Evolutionary conservation across 106 monocot species (phyloP), one percentile per base, ranked within the genome.

Genomic region (Platanthera guangdongensis): DNA sequence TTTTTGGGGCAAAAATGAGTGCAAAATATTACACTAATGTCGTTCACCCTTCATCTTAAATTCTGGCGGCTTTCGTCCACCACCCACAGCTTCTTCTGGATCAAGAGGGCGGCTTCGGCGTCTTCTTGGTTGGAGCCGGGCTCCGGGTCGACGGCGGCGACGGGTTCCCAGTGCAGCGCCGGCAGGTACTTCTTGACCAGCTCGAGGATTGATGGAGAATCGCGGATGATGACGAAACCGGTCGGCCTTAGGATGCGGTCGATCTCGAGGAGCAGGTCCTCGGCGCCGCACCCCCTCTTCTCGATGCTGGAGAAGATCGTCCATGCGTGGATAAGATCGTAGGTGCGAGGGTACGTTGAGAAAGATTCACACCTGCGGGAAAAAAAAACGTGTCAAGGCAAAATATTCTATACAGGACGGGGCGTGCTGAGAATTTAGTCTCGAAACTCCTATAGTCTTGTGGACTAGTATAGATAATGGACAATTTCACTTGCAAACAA

Each of bases 251-350:
- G 86, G 19, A 96, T 91, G 6, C 95, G 83, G 59, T 96, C 95
- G 80, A 96, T 96, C 78, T 96, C 95, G 47, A 96, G 51, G 19
- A 96, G 92, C 50, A 96, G 78, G 67, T 96, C 93, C 83, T 88
- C 90, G 0, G 85, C 84, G 47, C 95, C 82, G 78, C 95, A 96
- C 18, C 90, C 90, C 78, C 83, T 88, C 75, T 80, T 93, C 76
- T 89, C 90, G 11, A 95, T 78, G 77, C 86, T 90, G 15, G 95
- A 93, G 72, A 96, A 84, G 72, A 96, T 75, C 3, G 75, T 82
- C 90, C 90, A 93, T 18, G 95, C 95, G 73, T 96, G 95, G 15
- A 96, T 90, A 50, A 96, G 93, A 77, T 96, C 95, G 25, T 91
- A 96, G 3, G 95, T 96, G 50, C 95, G 84, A 25, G 95, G 95